Evolutionary conservation across 176 grass and related monocot species (phyloP), one percentile per base, ranked within the genome.

Genomic region (Aegilops speltoides): DNA sequence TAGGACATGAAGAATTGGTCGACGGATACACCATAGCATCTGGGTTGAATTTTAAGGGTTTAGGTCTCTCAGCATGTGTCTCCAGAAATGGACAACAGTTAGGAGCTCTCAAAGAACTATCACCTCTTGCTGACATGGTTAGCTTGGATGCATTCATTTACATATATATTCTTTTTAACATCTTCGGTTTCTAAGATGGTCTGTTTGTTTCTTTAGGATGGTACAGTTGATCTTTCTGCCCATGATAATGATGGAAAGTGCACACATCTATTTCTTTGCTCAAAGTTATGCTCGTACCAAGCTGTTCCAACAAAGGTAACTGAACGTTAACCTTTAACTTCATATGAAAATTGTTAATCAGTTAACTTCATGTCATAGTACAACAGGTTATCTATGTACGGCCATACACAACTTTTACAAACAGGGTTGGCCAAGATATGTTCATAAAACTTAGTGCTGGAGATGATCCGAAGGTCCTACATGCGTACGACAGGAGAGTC

Each of bases 301-400:
- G 92, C 93, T 84, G 88, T 95, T 82, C 96, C 96, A 83, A 98
- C 96, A 71, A 98, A 98, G 96, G 96, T 96, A 95, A 74, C 19
- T 79, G 81, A 46, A 28, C 67, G 31, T 77, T 82, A 64, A 73
- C 85, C 11, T 88, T 70, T 57, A 76, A 45, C 74, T 77, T 75
- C 65, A 32, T 45, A 62, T 79, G 26, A 45, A 20, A 77, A 89
- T 33, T 79, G 20, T 34, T 25, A 75, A 81, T n/a, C 36, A 70
- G 29, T 67, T 87, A 56, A 81, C 57, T 62, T 84, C 31, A 89
- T 87, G 45, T 78, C 9, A 52, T 73, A 25, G 75, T 25, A 80
- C 80, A 91, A 87, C 88, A 98, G 96, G 93, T 91, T 90, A 94
- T 98, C 84, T 89, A 74, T 73, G 85, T 98, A 77, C 93, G 93